Percentiles rank a stretch among this genome's conserved stretches.
These are phyloP conservation scores for Alternaria longipes DNA, from an alignment of 2,329 filamentous ascomycete species.

Conservation along the genomic window DNA sequence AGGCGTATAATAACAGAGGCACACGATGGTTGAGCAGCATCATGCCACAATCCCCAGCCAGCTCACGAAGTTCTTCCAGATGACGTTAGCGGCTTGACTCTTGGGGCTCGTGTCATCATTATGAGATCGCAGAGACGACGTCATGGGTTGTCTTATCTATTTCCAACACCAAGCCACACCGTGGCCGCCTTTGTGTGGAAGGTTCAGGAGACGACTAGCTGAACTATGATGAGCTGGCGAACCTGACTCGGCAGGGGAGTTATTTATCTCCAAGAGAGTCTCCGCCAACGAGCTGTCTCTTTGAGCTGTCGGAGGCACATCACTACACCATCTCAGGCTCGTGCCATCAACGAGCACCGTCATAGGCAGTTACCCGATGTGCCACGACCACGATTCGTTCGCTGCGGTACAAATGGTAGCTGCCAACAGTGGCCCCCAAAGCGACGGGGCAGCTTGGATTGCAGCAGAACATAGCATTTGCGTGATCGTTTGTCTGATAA, in stretches of 20 bases:
- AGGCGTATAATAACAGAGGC: constrained; percentile 21
- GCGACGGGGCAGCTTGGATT: constrained; percentile 7
- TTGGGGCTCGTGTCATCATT: constrained; percentile 1
- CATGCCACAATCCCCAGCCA: not conserved
- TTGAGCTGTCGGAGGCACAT: constrained; percentile 18
- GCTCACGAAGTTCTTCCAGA: not conserved
- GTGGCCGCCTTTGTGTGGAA: constrained; percentile 28
- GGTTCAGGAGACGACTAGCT: constrained; percentile 8
- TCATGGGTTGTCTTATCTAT: constrained; percentile 8
- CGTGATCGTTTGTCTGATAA: not conserved
- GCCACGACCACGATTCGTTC: constrained; percentile 26
- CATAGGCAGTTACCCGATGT: constrained; percentile 24
- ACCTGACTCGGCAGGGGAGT: constrained; percentile 17
- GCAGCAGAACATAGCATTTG: constrained; percentile 7
- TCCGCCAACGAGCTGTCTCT: constrained; percentile 12
- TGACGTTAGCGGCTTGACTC: not conserved
- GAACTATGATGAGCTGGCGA: constrained; percentile 33
- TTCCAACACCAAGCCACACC: constrained; percentile 15
- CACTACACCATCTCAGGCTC: constrained; percentile 17
- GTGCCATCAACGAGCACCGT: constrained; percentile 19
- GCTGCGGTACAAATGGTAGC: constrained; percentile 29
- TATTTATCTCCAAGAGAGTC: constrained; percentile 7
- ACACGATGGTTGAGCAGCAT: constrained; percentile 13
- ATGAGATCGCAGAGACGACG: constrained; percentile 2
- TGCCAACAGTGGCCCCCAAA: constrained; percentile 26